A percentile compares a stretch with the other conserved stretches of the same genome.
phyloP scores from a whole-genome alignment of 306 rosid species.

The Medicago truncatula region DNA sequence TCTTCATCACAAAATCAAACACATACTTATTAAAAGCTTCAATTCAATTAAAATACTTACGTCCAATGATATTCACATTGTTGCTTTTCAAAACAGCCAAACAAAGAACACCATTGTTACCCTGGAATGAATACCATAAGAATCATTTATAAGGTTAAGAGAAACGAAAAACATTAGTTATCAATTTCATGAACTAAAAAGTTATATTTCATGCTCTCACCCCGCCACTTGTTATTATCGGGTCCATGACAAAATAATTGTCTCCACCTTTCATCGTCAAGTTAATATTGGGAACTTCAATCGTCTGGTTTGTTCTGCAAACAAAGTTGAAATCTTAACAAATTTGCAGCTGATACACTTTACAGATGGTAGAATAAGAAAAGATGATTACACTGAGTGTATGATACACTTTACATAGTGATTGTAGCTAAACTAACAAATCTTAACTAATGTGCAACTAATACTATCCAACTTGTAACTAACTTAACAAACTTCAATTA shows the following conservation, averaged over 20 bases:
- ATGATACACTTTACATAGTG: not conserved
- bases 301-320: conserved; percentile 55
- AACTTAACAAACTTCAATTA: not conserved
- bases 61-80: conserved; percentile 78
- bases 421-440: conserved; percentile 4
- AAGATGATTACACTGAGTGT: not conserved
- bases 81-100: conserved; percentile 66
- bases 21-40: not conserved
- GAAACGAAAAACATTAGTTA: conserved; percentile 18
- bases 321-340: conserved; percentile 36
- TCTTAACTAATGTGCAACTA: not conserved
- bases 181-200: not conserved
- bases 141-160: conserved; percentile 26
- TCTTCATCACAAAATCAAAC: not conserved
- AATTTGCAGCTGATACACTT: not conserved
- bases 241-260: conserved; percentile 47
- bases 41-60: conserved; percentile 59
- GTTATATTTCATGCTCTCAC: conserved; percentile 44
- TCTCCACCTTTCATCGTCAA: conserved; percentile 85
- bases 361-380: not conserved
- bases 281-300: conserved; percentile 47
- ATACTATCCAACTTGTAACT: not conserved
- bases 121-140: conserved; percentile 52
- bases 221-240: conserved; percentile 11
- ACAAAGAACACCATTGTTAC: conserved; percentile 44